A percentile compares a stretch with the other conserved stretches of the same genome.
Conservation (phyloP, 257 asterid genomes). For the Scutellaria barbata region DNA sequence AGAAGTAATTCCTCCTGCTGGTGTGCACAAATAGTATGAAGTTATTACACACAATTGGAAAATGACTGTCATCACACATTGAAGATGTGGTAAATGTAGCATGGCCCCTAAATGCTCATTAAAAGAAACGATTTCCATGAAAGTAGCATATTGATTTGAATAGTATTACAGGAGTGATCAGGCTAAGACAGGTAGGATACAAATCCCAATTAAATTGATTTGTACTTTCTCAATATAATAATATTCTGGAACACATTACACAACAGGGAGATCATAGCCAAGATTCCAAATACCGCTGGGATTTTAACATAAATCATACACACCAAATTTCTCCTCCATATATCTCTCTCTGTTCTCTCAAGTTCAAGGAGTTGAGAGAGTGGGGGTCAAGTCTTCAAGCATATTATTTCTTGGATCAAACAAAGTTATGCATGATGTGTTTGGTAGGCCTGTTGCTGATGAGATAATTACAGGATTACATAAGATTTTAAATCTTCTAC, state of each 20-base stretch:
- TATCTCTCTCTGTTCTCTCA: no score
- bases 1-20: slow-evolving; percentile 11
- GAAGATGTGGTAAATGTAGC: background rate
- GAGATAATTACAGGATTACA: no score
- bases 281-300: no score
- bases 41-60: background rate
- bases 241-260: background rate
- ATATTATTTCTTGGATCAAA: no score
- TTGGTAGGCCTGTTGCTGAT: no score
- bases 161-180: background rate
- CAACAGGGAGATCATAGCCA: no score
- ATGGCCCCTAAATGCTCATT: slow-evolving; percentile 1
- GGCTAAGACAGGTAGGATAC: background rate
- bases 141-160: background rate
- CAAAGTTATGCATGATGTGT: no score
- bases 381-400: no score
- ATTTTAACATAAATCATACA: no score
- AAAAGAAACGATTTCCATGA: background rate
- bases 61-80: background rate
- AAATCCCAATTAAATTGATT: background rate
- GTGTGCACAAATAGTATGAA: background rate
- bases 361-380: no score
- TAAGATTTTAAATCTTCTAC: no score
- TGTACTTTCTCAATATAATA: background rate
- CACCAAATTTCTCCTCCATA: no score